Percentiles rank a stretch among this genome's conserved stretches.
These are phyloP conservation scores for Lumnitzera littorea DNA, from an alignment of 345 rosid species.

Conservation along the genomic window DNA sequence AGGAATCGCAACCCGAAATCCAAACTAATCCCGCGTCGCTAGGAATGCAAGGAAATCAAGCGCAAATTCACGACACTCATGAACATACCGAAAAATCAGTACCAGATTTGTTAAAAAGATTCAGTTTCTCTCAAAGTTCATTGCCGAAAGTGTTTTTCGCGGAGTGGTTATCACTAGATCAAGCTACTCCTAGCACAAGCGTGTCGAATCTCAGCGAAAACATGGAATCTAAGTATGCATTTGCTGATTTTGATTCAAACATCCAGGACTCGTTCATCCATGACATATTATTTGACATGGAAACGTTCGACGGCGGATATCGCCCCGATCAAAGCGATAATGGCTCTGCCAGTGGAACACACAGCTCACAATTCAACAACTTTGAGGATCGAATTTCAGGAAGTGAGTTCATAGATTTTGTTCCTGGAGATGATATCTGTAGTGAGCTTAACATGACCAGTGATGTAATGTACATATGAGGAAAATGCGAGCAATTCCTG, in stretches of 20 bases:
- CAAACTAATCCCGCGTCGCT: background rate
- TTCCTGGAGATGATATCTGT: conserved; percentile 27
- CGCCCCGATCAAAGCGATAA: conserved; percentile 15
- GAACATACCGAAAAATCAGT: background rate
- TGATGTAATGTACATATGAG: conserved; percentile 39
- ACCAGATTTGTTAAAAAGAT: background rate
- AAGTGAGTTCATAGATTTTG: conserved; percentile 26
- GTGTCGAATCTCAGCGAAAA: conserved; percentile 11
- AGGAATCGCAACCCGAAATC: background rate
- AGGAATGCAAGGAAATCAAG: background rate
- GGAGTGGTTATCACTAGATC: conserved; percentile 16
- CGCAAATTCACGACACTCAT: background rate
- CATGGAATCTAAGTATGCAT: conserved; percentile 9
- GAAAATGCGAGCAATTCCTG: conserved; percentile 1
- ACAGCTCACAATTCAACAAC: conserved; percentile 31
- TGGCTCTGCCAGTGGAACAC: conserved; percentile 28
- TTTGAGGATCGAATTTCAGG: conserved; percentile 42
- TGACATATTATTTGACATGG: conserved; percentile 12
- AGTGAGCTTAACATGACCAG: conserved; percentile 30
- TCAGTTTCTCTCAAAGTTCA: background rate
- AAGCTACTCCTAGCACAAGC: conserved; percentile 9
- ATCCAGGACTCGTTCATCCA: conserved; percentile 17
- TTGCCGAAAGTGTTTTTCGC: conserved; percentile 15
- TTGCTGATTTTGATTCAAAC: conserved; percentile 12
- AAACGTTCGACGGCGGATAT: conserved; percentile 18